These are phyloP conservation scores for Aphanomyces astaci DNA, from an alignment of 352 stramenopile genomes.

Conservation along the genomic window DNA sequence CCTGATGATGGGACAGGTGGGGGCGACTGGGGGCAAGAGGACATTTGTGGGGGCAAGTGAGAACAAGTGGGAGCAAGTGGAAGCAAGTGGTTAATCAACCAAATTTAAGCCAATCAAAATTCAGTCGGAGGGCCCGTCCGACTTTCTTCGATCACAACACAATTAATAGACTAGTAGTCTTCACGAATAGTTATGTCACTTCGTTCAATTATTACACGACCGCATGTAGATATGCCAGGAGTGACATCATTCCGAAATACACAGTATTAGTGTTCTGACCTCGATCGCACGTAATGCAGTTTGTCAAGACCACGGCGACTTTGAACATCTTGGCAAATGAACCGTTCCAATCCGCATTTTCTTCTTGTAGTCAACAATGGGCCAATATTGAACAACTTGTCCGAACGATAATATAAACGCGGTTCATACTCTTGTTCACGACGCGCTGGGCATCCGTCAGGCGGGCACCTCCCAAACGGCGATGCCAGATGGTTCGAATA, in stretches of 20 bases:
- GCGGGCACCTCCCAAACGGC: neutral
- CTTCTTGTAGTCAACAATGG: neutral
- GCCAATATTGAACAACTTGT: neutral
- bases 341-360: neutral
- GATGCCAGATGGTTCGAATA: neutral
- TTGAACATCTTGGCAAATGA: neutral
- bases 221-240: no score
- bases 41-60: no score
- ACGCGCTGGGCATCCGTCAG: neutral
- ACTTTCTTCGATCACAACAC: neutral
- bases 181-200: no score
- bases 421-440: neutral
- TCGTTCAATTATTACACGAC: no score
- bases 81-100: no score
- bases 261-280: constrained; percentile 26
- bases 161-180: no score
- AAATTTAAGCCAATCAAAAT: neutral
- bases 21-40: no score
- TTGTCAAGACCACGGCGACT: neutral
- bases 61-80: no score
- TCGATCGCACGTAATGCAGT: neutral
- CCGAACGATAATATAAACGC: neutral
- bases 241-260: no score
- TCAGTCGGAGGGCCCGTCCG: neutral
- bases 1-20: neutral